phyloP scores from a whole-genome alignment of 2,329 filamentous ascomycete genomes.

The Epichloe festucae region DNA sequence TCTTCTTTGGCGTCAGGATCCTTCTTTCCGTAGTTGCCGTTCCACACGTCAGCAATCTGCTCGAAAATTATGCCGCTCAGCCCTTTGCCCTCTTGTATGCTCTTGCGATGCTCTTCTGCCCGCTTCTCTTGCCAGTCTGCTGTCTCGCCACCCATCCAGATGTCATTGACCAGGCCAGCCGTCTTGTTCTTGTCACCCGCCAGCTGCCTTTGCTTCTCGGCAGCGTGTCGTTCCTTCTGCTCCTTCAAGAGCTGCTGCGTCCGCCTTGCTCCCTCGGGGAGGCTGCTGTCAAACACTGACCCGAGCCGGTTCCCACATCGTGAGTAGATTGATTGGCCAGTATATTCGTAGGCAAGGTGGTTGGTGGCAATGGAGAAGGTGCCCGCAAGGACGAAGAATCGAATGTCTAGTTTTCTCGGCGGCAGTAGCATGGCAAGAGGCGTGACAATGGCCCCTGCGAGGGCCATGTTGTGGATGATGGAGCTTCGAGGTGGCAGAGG shows the following conservation, averaged over 20 bases:
- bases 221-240: constrained; percentile 28
- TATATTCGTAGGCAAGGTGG: constrained; percentile 44
- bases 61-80: constrained; percentile 43
- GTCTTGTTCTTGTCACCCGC: constrained; percentile 20
- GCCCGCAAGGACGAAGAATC: constrained; percentile 35
- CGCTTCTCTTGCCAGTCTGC: constrained; percentile 41
- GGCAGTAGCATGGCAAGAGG: constrained; percentile 37
- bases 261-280: constrained; percentile 41
- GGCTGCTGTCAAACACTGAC: constrained; percentile 35
- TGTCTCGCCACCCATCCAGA: constrained; percentile 48
- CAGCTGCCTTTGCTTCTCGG: constrained; percentile 13
- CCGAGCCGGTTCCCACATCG: constrained; percentile 31
- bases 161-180: constrained; percentile 26
- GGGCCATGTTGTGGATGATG: constrained; percentile 33
- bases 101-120: constrained; percentile 36
- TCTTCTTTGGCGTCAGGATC: constrained; percentile 9
- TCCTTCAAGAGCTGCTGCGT: constrained; percentile 34
- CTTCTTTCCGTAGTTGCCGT: constrained; percentile 21
- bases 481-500: constrained; percentile 21
- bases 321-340: constrained; percentile 36
- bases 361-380: constrained; percentile 40
- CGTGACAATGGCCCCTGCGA: constrained; percentile 33
- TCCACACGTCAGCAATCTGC: constrained; percentile 42
- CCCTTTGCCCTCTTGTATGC: constrained; percentile 41
- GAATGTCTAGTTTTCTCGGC: constrained; percentile 37